Conservation (phyloP, 2,329 filamentous ascomycete species). For the Claviceps sp. region DNA sequence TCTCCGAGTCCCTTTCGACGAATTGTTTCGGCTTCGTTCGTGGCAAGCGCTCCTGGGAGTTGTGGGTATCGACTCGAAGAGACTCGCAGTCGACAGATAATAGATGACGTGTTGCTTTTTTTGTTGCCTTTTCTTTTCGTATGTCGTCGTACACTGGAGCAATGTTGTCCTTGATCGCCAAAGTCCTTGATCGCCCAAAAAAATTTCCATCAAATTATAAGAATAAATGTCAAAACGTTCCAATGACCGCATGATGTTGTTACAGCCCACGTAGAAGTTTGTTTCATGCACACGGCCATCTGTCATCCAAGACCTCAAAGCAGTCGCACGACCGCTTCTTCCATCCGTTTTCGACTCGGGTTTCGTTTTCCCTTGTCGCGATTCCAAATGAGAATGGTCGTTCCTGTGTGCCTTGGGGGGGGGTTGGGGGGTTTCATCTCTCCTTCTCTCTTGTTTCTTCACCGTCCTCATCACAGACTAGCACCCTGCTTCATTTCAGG, state of each 20-base stretch:
- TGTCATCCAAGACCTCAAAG: background rate
- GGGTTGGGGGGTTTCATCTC: background rate
- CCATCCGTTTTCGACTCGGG: background rate
- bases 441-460: background rate
- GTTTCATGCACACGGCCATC: background rate
- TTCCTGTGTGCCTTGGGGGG: background rate
- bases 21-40: background rate
- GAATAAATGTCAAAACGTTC: background rate
- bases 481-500: constrained; percentile 12
- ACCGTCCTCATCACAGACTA: background rate
- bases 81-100: background rate
- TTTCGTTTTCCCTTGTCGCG: background rate
- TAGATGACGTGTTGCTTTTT: background rate
- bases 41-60: background rate
- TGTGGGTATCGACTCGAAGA: background rate
- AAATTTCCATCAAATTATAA: background rate
- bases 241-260: constrained; percentile 7
- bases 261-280: background rate
- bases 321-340: background rate
- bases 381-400: background rate
- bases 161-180: background rate
- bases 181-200: background rate
- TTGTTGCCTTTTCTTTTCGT: background rate
- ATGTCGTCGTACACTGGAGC: background rate
- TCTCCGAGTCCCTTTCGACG: background rate